phyloP scores from a whole-genome alignment of 768 basidiomycete species.

The Suillus brevipes region DNA sequence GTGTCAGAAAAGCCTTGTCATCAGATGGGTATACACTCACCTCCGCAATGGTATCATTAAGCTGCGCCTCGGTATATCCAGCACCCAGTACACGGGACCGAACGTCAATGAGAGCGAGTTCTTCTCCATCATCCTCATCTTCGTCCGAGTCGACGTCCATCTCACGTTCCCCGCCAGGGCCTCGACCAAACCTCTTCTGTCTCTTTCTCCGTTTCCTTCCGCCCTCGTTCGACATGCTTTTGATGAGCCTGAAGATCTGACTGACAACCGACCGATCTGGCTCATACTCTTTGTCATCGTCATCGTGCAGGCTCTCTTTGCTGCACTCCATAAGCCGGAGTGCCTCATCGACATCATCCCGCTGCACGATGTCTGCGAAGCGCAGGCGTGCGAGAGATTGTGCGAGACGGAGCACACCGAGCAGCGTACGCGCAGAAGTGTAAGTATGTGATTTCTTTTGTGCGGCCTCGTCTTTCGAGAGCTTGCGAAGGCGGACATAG shows the following conservation, averaged over 20 bases:
- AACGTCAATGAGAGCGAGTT: slow-evolving; percentile 84
- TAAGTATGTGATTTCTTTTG: slow-evolving; percentile 90
- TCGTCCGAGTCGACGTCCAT: slow-evolving; percentile 70
- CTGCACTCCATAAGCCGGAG: slow-evolving; percentile 95
- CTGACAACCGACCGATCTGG: slow-evolving; percentile 77
- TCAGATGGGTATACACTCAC: slow-evolving; percentile 44
- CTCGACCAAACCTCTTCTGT: slow-evolving; percentile 60
- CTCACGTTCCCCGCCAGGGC: slow-evolving; percentile 69
- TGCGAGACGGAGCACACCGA: slow-evolving; percentile 90
- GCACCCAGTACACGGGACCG: slow-evolving; percentile 80
- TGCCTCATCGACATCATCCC: slow-evolving; percentile 93
- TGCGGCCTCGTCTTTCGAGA: slow-evolving; percentile 87
- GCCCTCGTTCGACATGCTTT: slow-evolving; percentile 66
- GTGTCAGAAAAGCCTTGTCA: slow-evolving; percentile 13
- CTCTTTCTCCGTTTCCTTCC: slow-evolving; percentile 42
- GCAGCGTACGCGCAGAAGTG: slow-evolving; percentile 93
- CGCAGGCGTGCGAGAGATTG: slow-evolving; percentile 94
- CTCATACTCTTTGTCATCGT: slow-evolving; percentile 66
- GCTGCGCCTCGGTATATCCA: slow-evolving; percentile 89
- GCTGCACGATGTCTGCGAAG: slow-evolving; percentile 76
- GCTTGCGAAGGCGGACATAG: slow-evolving; percentile 92
- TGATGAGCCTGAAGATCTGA: slow-evolving; percentile 90
- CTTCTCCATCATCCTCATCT: slow-evolving; percentile 63
- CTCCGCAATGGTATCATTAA: slow-evolving; percentile 81
- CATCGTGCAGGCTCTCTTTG: slow-evolving; percentile 87